Conservation (phyloP, 805 yeast species). For the Metschnikowia dekortorum region DNA sequence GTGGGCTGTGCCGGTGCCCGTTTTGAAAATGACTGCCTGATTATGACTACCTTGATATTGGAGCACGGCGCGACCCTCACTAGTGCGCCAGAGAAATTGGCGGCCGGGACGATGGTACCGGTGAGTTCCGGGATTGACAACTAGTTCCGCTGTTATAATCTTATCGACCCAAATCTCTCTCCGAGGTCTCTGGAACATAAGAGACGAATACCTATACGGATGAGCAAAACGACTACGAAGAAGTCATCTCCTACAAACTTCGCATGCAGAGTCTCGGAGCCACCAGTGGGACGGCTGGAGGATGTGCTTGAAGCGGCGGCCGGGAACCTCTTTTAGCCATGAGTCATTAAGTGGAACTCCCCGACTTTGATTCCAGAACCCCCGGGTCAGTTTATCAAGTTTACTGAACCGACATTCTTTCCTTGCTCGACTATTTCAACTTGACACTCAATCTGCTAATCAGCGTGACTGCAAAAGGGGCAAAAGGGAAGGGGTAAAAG, state of each 20-base stretch:
- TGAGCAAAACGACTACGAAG: constrained; percentile 26
- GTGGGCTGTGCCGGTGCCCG: constrained; percentile 78
- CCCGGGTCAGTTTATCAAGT: constrained; percentile 61
- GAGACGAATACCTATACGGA: constrained; percentile 11
- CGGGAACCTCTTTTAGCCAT: constrained; percentile 21
- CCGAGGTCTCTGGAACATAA: not conserved
- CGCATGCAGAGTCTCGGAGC: constrained; percentile 30
- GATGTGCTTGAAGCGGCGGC: constrained; percentile 21
- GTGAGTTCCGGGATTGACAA: constrained; percentile 50
- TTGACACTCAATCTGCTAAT: constrained; percentile 30
- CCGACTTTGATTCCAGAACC: constrained; percentile 46
- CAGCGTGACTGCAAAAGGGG: constrained; percentile 41
- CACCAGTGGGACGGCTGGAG: constrained; percentile 19
- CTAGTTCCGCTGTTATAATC: constrained; percentile 51
- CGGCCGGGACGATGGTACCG: constrained; percentile 59
- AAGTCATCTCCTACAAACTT: constrained; percentile 31
- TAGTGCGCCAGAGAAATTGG: constrained; percentile 29
- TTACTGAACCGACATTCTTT: constrained; percentile 53
- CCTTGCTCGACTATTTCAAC: constrained; percentile 40
- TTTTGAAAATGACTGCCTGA: constrained; percentile 44
- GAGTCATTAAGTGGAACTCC: constrained; percentile 25
- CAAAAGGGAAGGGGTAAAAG: no score
- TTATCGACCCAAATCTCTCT: constrained; percentile 20
- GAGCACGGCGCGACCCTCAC: constrained; percentile 53
- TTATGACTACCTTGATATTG: constrained; percentile 38